Conservation (phyloP, 768 basidiomycete species). For the Tylopilus felleus region DNA sequence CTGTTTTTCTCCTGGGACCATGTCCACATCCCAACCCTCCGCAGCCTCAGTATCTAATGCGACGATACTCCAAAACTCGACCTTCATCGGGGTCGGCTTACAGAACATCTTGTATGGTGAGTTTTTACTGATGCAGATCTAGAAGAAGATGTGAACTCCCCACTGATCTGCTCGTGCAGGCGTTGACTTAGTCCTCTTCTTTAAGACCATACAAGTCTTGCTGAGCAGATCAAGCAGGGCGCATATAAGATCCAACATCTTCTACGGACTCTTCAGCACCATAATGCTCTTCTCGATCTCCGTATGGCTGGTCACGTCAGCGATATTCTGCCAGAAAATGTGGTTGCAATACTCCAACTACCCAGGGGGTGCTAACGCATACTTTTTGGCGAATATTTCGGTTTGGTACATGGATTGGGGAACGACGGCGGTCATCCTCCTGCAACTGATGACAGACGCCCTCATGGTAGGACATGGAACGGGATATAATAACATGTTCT, state of each 20-base stretch:
- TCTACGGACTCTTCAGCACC: slow-evolving; percentile 27
- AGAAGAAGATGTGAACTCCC: neutral
- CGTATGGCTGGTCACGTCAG: slow-evolving; percentile 22
- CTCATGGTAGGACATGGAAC: slow-evolving; percentile 16
- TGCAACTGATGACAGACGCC: slow-evolving; percentile 37
- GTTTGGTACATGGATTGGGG: slow-evolving; percentile 30
- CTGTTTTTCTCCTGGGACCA: neutral
- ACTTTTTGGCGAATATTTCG: slow-evolving; percentile 23
- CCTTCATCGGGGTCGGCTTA: slow-evolving; percentile 16
- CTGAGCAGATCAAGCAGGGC: neutral
- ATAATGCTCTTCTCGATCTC: slow-evolving; percentile 29
- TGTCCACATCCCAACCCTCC: neutral
- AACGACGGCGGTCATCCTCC: slow-evolving; percentile 19
- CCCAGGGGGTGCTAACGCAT: slow-evolving; percentile 35
- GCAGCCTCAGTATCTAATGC: neutral
- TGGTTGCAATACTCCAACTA: slow-evolving; percentile 35
- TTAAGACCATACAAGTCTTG: slow-evolving; percentile 17
- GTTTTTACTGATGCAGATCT: neutral
- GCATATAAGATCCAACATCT: slow-evolving; percentile 8
- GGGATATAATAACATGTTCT: neutral
- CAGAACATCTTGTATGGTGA: slow-evolving; percentile 25
- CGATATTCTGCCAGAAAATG: slow-evolving; percentile 29
- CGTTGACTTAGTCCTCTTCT: slow-evolving; percentile 22
- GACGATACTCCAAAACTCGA: slow-evolving; percentile 9
- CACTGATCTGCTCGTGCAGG: slow-evolving; percentile 7